Base-by-base conservation (phyloP, 208 protist species). In the Leptomonas seymouri region DNA sequence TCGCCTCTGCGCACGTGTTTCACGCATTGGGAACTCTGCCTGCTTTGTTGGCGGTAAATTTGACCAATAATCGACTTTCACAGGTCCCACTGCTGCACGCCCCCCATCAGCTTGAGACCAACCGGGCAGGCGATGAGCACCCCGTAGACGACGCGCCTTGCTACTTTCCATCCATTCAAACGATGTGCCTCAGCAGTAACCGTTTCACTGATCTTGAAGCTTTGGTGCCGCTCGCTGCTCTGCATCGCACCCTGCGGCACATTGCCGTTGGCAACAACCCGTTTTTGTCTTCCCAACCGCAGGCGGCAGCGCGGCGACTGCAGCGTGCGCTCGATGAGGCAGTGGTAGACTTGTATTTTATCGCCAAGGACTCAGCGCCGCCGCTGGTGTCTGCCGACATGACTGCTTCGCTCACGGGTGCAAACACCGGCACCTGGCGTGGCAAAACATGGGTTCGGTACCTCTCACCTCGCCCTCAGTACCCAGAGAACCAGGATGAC, bases 21-120 rank as follows among this genome's bases (percentile, higher is more conserved):
- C 59, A 82, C 21, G 71, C 89, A 14, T 70, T 97, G 12, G 83
- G 87, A 18, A 91, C 89, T 21, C 91, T 95, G 88, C 92, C 92
- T 20, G 83, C 89, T 11, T 76, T 97, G 14, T 48, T 83, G 44
- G 90, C 91, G 64, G 82, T 94, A n/a, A 95, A 97, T 64, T 67
- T 97, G 6, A 89, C 93, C 56, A 61, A 86, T 59, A 97, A 97
- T 69, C 75, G 79, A 27, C 76, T 97, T 27, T 74, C 73, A 8
- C 45, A 55, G 46, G 81, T 97, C 3, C 88, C 88, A 0, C 78
- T 71, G 28, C 56, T 94, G 21, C 82, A 77, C 31, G 84, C 85
- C 42, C 8, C 57, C 7, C 42, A 14, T 0, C 27, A 21, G 21
- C 42, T 9, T 23, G 15, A 27, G 4, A 20, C 2, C 3, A 2